Evolutionary conservation across 768 basidiomycete genomes (phyloP).

Genomic region (Tricholoma hemisulphureum): DNA sequence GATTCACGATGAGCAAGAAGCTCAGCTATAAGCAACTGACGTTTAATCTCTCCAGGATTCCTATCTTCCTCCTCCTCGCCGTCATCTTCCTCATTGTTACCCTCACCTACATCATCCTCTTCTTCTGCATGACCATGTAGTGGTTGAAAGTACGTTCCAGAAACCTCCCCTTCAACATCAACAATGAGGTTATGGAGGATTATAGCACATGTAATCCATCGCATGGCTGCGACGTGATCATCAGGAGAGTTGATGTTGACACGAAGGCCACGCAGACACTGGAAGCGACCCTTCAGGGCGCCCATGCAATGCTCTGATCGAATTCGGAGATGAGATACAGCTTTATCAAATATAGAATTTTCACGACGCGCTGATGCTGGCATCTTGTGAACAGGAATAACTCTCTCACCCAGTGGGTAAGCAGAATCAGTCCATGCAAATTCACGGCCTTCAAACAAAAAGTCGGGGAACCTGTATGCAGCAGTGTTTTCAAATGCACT

Average conservation of each 20-base stretch:
- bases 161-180: slow-evolving; percentile 27
- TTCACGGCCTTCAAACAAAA: slow-evolving; percentile 14
- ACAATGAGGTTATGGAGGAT: slow-evolving; percentile 38
- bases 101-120: no score
- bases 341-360: slow-evolving; percentile 27
- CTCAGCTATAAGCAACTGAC: no score
- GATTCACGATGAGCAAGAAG: no score
- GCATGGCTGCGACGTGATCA: slow-evolving; percentile 24
- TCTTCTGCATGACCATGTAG: no score
- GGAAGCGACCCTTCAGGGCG: slow-evolving; percentile 27
- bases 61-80: no score
- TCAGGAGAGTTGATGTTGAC: slow-evolving; percentile 22
- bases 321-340: slow-evolving; percentile 22
- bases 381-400: no score
- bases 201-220: slow-evolving; percentile 32
- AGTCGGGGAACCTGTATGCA: slow-evolving; percentile 12
- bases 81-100: no score
- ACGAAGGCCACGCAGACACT: slow-evolving; percentile 22
- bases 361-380: no score
- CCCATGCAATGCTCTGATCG: slow-evolving; percentile 35
- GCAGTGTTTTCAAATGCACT: slow-evolving; percentile 15
- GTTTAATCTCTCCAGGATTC: no score
- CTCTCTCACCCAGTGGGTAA: no score
- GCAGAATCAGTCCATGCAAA: slow-evolving; percentile 19
- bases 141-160: no score